Base-by-base conservation (phyloP, 306 rosid genomes). In the Cicer bijugum region DNA sequence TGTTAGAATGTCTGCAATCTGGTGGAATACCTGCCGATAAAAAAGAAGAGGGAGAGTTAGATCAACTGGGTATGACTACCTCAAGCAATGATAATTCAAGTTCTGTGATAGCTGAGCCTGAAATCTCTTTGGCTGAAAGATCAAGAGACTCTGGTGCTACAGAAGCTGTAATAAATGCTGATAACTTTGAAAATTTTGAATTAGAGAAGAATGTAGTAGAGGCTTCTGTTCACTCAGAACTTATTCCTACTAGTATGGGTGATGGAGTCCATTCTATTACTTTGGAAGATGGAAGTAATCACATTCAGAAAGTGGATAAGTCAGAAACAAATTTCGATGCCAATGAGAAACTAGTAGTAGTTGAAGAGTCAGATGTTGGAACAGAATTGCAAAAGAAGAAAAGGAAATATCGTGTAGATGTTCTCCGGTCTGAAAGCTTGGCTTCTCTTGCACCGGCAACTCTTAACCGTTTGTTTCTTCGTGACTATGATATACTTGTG, bases 341-440 rank as follows among this genome's bases (percentile, higher is more conserved):
- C 23, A 71, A 81, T 69, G 89, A 87, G 71, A 94, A 82, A 71
- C 40, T 12, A 67, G 68, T 72, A 57, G 84, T 12, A 45, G 81
- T 78, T 69, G 91, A 91, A 67, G 88, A 66, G 59, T 83, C 89
- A 64, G 84, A 85, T 67, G 63, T 61, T 73, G 96, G 84, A 80
- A 81, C 75, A 75, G 96, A 90, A 86, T 39, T 71, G 43, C 33
- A 79, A 55, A 86, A 80, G 79, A 82, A 65, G 84, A 87, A 20
- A 90, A 91, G 76, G 87, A 87, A 90, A 69, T 94, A 87, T 47
- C 90, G 80, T 53, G 96, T 94, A 68, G 95, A 94, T 82, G 85
- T 94, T 76, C 97, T 94, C 71, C 97, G 97, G 51, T 91, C 92
- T 85, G 99, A 94, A 82, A 90, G 97, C 81, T 84, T 94, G 91